These are phyloP conservation scores for Chrysoporthe austroafricana DNA, from an alignment of 2,329 filamentous ascomycete species.

Conservation along the genomic window DNA sequence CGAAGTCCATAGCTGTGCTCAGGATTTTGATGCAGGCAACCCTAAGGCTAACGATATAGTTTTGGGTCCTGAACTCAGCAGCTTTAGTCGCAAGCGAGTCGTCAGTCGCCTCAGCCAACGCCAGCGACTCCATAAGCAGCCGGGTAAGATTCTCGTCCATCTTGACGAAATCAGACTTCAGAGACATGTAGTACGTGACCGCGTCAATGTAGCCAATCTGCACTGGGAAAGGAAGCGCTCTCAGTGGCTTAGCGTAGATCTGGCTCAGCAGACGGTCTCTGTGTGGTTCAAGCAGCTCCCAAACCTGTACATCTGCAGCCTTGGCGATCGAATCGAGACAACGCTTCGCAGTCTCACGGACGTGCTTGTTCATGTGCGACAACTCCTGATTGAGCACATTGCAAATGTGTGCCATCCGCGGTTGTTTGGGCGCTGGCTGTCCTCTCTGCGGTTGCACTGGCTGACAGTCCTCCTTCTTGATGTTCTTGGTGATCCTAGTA, in stretches of 20 bases:
- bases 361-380: constrained; percentile 93
- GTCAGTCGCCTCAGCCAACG: constrained; percentile 91
- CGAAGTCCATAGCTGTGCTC: constrained; percentile 90
- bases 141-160: constrained; percentile 93
- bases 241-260: constrained; percentile 92
- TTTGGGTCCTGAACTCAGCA: constrained; percentile 91
- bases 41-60: constrained; percentile 87
- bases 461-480: constrained; percentile 76
- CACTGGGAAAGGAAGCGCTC: constrained; percentile 88
- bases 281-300: constrained; percentile 86
- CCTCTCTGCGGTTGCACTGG: constrained; percentile 43
- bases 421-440: constrained; percentile 52
- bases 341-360: constrained; percentile 82
- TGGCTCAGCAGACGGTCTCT: constrained; percentile 88
- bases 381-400: constrained; percentile 86
- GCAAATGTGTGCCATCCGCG: constrained; percentile 76
- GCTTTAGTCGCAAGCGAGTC: constrained; percentile 92
- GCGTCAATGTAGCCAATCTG: constrained; percentile 99
- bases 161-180: constrained; percentile 85
- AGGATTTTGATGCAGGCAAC: constrained; percentile 93
- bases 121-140: constrained; percentile 89
- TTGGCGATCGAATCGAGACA: constrained; percentile 82
- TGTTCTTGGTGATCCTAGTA: constrained; percentile 75
- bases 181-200: constrained; percentile 89
- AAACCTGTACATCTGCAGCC: constrained; percentile 76